Evolutionary conservation across 257 asterid genomes (phyloP).

Genomic region (Marsdenia floribunda): DNA sequence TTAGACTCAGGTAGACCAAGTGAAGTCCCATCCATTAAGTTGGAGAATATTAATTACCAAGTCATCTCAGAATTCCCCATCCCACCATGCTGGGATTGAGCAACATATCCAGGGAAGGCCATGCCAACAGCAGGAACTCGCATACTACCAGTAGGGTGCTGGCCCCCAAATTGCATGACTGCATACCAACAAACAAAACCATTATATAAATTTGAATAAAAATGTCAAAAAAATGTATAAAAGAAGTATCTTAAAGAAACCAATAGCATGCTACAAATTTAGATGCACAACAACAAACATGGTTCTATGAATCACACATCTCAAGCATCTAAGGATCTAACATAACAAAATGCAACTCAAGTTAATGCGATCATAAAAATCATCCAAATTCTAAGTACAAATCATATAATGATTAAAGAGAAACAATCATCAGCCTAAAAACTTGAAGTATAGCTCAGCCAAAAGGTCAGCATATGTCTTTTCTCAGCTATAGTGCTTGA

Average conservation of each 20-base stretch:
- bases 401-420: background rate
- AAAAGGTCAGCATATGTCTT: background rate
- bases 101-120: slow-evolving; percentile 99
- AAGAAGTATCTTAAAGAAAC: background rate
- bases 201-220: background rate
- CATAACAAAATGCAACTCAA: background rate
- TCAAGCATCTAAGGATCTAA: background rate
- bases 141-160: slow-evolving; percentile 84
- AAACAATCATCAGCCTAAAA: background rate
- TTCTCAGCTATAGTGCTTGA: background rate
- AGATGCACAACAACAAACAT: background rate
- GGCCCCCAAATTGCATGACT: slow-evolving; percentile 95
- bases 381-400: background rate
- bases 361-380: background rate
- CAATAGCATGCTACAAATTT: background rate
- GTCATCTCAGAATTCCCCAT: slow-evolving; percentile 98
- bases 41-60: slow-evolving; percentile 44
- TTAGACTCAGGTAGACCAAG: background rate
- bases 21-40: background rate
- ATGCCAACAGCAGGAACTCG: slow-evolving; percentile 99
- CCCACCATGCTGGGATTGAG: slow-evolving; percentile 64
- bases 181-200: slow-evolving; percentile 16
- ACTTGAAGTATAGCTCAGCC: background rate
- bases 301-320: no score
- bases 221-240: background rate